A percentile compares a stretch with the other conserved stretches of the same genome.
Conservation (phyloP, 164 flowering plant species). For the Tinospora cordifolia region DNA sequence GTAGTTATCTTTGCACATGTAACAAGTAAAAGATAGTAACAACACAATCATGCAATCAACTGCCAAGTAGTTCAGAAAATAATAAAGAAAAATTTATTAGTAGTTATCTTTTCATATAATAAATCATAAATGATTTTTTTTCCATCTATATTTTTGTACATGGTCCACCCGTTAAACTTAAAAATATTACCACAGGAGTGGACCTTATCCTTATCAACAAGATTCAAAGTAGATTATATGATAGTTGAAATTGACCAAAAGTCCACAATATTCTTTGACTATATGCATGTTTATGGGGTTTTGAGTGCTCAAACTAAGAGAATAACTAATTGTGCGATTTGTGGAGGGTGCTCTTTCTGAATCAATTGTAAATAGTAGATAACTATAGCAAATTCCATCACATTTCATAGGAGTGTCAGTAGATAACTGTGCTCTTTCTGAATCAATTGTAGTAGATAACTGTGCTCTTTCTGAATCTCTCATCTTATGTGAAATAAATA, state of each 20-base stretch:
- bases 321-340: no score
- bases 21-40: conserved; percentile 13
- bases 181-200: background rate
- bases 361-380: background rate
- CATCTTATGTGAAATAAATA: no score
- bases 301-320: no score
- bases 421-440: no score
- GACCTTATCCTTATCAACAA: no score
- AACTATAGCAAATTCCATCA: background rate
- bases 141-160: background rate
- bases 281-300: no score
- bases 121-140: background rate
- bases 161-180: background rate
- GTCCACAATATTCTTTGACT: background rate
- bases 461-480: no score
- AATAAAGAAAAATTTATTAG: background rate
- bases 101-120: background rate
- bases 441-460: no score
- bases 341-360: background rate
- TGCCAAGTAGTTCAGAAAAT: background rate
- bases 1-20: no score
- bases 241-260: background rate
- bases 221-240: no score
- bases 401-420: background rate
- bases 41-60: background rate